These are phyloP conservation scores for Davidsoniella neocaledoniae DNA, from an alignment of 2,329 filamentous ascomycete species.

Conservation along the genomic window DNA sequence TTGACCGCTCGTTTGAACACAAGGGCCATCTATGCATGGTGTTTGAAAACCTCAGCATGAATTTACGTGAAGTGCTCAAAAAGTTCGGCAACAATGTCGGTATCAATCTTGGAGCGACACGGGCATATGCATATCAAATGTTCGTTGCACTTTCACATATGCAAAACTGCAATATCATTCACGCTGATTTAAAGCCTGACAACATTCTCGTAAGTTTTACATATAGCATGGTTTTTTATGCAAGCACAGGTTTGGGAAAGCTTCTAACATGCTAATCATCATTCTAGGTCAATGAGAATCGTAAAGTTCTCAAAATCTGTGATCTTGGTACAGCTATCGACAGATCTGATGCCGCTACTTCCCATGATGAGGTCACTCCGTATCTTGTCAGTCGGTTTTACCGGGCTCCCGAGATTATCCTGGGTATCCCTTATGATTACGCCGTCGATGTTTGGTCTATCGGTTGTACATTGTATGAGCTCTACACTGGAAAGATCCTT, in stretches of 20 bases:
- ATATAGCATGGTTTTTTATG: background rate
- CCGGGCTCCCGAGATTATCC: constrained; percentile 87
- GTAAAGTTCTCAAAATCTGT: constrained; percentile 80
- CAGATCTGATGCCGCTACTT: constrained; percentile 56
- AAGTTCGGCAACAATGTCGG: constrained; percentile 92
- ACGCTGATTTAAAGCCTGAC: constrained; percentile 94
- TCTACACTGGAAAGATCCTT: constrained; percentile 94
- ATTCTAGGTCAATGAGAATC: constrained; percentile 54
- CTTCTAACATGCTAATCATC: constrained; percentile 13
- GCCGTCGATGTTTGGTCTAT: constrained; percentile 96
- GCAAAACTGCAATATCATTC: constrained; percentile 81
- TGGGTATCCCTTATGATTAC: constrained; percentile 92
- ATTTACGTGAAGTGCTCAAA: constrained; percentile 82
- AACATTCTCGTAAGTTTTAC: constrained; percentile 56
- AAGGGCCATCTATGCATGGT: constrained; percentile 92
- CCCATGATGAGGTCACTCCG: constrained; percentile 69
- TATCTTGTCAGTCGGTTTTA: constrained; percentile 97
- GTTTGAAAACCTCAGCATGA: constrained; percentile 88
- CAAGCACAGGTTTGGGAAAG: constrained; percentile 12
- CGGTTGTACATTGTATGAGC: constrained; percentile 88
- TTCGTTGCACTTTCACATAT: constrained; percentile 78
- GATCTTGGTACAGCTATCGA: constrained; percentile 94
- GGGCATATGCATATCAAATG: constrained; percentile 84
- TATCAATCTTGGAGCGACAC: constrained; percentile 74
- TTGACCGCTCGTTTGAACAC: constrained; percentile 79